Evolutionary conservation across 2,329 filamentous ascomycete genomes (phyloP), one percentile per base, ranked within the genome.

Genomic region (Ophiostoma australiae): DNA sequence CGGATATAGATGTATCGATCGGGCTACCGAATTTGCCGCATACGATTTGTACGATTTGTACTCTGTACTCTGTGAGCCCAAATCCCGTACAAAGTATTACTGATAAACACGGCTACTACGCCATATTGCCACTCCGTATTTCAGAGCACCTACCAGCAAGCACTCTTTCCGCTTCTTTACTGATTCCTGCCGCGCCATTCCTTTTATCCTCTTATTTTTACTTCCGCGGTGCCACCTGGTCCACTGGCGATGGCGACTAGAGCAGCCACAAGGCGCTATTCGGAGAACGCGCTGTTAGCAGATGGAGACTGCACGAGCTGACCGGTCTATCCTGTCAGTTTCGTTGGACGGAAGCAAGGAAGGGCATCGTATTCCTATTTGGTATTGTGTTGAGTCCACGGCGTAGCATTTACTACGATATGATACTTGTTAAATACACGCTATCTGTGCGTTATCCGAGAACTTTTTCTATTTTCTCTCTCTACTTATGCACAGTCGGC

Each of bases 401-500:
- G 39, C 39, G 39, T 41, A 41, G 39, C 39, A 41, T 41, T 41
- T 1, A 41, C 39, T 41, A 41, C 39, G 39, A 41, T 8, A 10
- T 13, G 15, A 41, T 41, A 41, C 15, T 13, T 13, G 39, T 13
- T 41, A 41, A 41, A 41, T 41, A 41, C 15, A 41, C 10, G 39
- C 39, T 41, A 41, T 41, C 39, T 13, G 39, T 41, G 10, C 13
- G 11, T 41, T 41, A 41, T 41, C 39, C 10, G 39, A 41, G 39
- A 4, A 41, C 11, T 15, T 63, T 63, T 63, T 63, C 27, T 33
- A 17, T 33, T 33, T 63, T 33, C 5, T 35, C n/a, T 20, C 20
- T 35, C 5, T 37, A n/a, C 20, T 65, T 65, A 35, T 65, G 61
- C 61, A 35, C 61, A 65, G 31, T 65, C 31, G 58, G 61, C 61